phyloP scores from a whole-genome alignment of 1,139 yeast species.

The Candida anutae region DNA sequence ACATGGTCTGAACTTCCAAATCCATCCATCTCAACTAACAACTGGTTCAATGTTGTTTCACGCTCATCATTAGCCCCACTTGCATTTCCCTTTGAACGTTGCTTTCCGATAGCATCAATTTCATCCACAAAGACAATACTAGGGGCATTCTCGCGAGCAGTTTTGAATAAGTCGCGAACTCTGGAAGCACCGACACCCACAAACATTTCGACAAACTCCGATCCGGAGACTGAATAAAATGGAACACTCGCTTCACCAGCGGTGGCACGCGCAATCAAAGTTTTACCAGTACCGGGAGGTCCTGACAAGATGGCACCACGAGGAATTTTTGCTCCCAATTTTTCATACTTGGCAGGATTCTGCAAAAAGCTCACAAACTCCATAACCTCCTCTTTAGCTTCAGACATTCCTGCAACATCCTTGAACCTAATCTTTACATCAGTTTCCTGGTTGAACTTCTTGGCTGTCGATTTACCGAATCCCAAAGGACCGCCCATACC shows the following conservation, averaged over 20 bases:
- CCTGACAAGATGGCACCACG: constrained; percentile 96
- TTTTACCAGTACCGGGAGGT: constrained; percentile 99
- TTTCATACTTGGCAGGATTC: constrained; percentile 82
- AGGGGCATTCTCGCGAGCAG: constrained; percentile 91
- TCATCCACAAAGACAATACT: constrained; percentile 93
- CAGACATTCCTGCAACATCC: constrained; percentile 96
- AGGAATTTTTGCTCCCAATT: constrained; percentile 92
- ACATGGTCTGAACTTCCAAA: constrained; percentile 86
- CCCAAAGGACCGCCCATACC: constrained; percentile 61
- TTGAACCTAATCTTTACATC: constrained; percentile 82
- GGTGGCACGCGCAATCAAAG: constrained; percentile 93
- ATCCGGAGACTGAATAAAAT: constrained; percentile 88
- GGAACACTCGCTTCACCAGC: constrained; percentile 99
- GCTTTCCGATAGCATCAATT: constrained; percentile 96
- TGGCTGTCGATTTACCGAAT: constrained; percentile 84
- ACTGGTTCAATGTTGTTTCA: constrained; percentile 91
- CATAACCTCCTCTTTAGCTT: constrained; percentile 97
- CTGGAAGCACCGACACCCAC: constrained; percentile 99
- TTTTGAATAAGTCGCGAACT: constrained; percentile 88
- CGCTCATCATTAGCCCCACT: constrained; percentile 93
- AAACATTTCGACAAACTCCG: constrained; percentile 98
- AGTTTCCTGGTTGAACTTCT: constrained; percentile 84
- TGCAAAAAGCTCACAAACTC: constrained; percentile 92
- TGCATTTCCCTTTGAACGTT: constrained; percentile 75
- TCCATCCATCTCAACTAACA: constrained; percentile 97